Evolutionary conservation across 2,329 filamentous ascomycete genomes (phyloP).

Genomic region (Fusarium torreyae): DNA sequence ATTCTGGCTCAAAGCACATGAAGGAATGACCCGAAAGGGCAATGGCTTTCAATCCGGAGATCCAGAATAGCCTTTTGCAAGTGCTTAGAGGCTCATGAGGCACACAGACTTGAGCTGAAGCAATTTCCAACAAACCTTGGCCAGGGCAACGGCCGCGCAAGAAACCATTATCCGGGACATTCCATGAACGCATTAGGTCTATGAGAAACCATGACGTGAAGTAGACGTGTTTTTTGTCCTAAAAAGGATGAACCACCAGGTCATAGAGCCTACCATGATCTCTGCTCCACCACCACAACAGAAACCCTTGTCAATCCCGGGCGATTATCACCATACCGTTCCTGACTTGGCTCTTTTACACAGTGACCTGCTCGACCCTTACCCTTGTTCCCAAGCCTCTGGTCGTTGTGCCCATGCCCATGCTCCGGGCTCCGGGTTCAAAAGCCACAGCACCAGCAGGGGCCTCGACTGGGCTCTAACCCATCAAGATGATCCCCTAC

Average conservation of each 20-base stretch:
- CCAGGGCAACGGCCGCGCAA: background rate
- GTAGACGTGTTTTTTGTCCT: slow-evolving; percentile 31
- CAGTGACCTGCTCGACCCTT: slow-evolving; percentile 30
- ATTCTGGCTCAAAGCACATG: slow-evolving; percentile 24
- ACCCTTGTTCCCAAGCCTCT: slow-evolving; percentile 31
- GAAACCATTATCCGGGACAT: slow-evolving; percentile 17
- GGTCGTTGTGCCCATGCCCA: slow-evolving; percentile 26
- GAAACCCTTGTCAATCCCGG: slow-evolving; percentile 47
- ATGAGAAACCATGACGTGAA: slow-evolving; percentile 37
- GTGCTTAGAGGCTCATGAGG: slow-evolving; percentile 34
- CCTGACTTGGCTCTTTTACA: slow-evolving; percentile 47
- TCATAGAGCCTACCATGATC: slow-evolving; percentile 29
- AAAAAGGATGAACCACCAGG: slow-evolving; percentile 15
- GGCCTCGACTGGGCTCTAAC: slow-evolving; percentile 21
- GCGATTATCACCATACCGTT: slow-evolving; percentile 49
- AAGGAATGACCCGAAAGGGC: slow-evolving; percentile 16
- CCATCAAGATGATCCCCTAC: slow-evolving; percentile 21
- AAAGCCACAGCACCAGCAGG: slow-evolving; percentile 26
- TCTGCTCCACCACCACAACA: slow-evolving; percentile 41
- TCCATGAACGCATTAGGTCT: slow-evolving; percentile 23
- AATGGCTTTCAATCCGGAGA: slow-evolving; percentile 22
- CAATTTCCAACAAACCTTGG: slow-evolving; percentile 11
- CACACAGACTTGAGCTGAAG: slow-evolving; percentile 13
- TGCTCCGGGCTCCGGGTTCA: slow-evolving; percentile 34
- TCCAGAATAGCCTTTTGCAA: slow-evolving; percentile 30